Conservation (phyloP, 768 basidiomycete genomes). For the Mycena capillaripes region DNA sequence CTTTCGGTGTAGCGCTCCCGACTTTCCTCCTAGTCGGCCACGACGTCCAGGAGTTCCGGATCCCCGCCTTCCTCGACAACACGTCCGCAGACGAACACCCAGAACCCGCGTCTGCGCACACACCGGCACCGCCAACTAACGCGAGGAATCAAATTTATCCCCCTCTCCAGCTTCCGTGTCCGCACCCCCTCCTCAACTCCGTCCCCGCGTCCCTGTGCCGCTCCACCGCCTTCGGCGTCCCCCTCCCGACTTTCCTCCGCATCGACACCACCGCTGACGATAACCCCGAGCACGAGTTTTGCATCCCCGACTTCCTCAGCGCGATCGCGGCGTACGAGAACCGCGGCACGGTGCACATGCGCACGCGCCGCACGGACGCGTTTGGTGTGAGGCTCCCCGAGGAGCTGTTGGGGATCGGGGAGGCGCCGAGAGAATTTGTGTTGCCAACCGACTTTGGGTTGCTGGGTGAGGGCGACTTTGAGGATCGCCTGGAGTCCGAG, state of each 20-base stretch:
- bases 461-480: too few relatives aligned
- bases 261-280: background rate
- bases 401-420: background rate
- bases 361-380: slow-evolving; percentile 1
- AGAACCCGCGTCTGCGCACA: too few relatives aligned
- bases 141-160: background rate
- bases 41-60: too few relatives aligned
- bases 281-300: background rate
- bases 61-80: too few relatives aligned
- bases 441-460: background rate
- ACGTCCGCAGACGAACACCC: too few relatives aligned
- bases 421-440: background rate
- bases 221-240: background rate
- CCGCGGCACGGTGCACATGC: background rate
- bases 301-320: background rate
- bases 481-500: too few relatives aligned
- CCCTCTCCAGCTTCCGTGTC: background rate
- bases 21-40: background rate
- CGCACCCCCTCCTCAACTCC: background rate
- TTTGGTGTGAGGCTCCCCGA: background rate
- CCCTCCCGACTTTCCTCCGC: background rate
- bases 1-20: background rate
- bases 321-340: background rate
- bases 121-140: too few relatives aligned
- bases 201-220: too few relatives aligned